phyloP scores from a whole-genome alignment of 345 rosid genomes.

The Jatropha curcas region DNA sequence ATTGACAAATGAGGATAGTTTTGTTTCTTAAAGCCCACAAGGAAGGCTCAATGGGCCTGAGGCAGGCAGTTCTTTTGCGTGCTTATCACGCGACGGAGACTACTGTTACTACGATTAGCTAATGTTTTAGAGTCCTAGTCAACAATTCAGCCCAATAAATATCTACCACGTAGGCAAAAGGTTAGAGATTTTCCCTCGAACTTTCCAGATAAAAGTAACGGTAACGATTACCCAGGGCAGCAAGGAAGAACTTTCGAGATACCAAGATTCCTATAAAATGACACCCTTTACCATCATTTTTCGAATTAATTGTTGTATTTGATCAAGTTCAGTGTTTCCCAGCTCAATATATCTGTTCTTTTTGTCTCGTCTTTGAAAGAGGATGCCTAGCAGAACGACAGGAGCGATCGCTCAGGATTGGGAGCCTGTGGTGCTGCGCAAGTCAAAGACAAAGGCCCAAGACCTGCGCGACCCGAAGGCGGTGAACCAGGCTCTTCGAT shows the following conservation, averaged over 20 bases:
- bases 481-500: conserved; percentile 66
- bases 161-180: background rate
- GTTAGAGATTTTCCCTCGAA: background rate
- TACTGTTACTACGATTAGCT: too few species aligned
- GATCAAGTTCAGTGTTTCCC: background rate
- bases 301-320: background rate
- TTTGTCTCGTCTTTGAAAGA: background rate
- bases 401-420: conserved; percentile 73
- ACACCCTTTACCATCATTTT: too few species aligned
- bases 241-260: conserved; percentile 12
- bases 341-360: too few species aligned
- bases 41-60: too few species aligned
- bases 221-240: background rate
- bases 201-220: conserved; percentile 6
- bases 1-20: too few species aligned
- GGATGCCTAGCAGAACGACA: conserved; percentile 64
- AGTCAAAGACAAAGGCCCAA: conserved; percentile 50
- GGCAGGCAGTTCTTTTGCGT: background rate
- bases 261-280: background rate
- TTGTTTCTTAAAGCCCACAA: too few species aligned
- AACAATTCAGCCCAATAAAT: background rate
- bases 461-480: conserved; percentile 69
- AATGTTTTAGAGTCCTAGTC: background rate
- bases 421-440: conserved; percentile 82
- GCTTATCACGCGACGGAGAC: background rate